phyloP scores from a whole-genome alignment of 2,329 filamentous ascomycete species.

The Xylaria sp. region DNA sequence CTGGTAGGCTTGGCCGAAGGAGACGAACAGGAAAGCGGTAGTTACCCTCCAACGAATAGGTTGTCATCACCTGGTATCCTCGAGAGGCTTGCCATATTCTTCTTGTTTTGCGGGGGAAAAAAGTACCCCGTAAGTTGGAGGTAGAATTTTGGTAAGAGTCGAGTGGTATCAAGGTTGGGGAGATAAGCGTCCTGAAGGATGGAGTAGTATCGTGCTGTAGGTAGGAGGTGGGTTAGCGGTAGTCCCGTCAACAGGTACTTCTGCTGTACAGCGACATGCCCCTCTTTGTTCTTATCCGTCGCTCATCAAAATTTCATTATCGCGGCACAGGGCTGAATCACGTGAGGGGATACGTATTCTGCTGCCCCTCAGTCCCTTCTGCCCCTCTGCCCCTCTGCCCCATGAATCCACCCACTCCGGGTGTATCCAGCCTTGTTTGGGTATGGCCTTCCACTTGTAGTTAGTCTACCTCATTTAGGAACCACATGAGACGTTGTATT shows the following conservation, averaged over 20 bases:
- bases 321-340: constrained; percentile 37
- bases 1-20: background rate
- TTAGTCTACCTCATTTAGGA: constrained; percentile 9
- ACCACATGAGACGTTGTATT: too few relatives aligned
- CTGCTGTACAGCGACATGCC: background rate
- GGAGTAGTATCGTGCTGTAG: background rate
- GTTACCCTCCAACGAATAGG: constrained; percentile 82
- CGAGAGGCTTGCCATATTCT: constrained; percentile 69
- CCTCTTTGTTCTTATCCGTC: constrained; percentile 20
- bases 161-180: background rate
- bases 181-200: background rate
- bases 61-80: constrained; percentile 75
- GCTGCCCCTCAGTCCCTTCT: background rate
- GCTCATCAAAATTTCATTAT: constrained; percentile 8
- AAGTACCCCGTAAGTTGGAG: background rate
- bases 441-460: constrained; percentile 28
- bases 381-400: constrained; percentile 2
- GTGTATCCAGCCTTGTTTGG: background rate
- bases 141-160: background rate
- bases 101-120: background rate
- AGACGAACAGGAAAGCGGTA: constrained; percentile 6
- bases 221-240: background rate
- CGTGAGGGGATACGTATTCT: constrained; percentile 21
- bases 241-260: constrained; percentile 7
- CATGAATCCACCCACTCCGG: background rate